These are phyloP conservation scores for Cryptococcus sp. DNA, from an alignment of 1,284 basidiomycete species.

Conservation along the genomic window DNA sequence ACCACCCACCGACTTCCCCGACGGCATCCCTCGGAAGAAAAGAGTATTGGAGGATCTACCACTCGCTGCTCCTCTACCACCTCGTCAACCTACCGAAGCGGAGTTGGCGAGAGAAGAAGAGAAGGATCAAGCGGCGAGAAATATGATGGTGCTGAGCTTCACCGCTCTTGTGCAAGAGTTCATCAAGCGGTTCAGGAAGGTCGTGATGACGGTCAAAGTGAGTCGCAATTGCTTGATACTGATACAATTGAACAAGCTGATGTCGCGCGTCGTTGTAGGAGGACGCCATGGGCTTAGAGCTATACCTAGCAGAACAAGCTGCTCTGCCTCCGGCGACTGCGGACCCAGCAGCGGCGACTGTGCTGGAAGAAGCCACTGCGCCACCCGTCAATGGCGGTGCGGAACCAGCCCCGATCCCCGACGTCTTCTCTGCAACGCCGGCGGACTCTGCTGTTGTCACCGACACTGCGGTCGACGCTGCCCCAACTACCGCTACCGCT, in stretches of 20 bases:
- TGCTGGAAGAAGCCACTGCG: too few species aligned
- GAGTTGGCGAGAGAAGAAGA: constrained; percentile 84
- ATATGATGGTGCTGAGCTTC: constrained; percentile 82
- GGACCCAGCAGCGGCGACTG: constrained; percentile 1
- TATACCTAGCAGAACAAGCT: constrained; percentile 25
- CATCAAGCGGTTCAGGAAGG: constrained; percentile 90
- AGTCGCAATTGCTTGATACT: constrained; percentile 38
- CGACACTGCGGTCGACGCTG: not conserved
- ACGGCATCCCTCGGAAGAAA: constrained; percentile 80
- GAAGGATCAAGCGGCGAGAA: constrained; percentile 74
- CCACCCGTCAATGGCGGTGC: too few species aligned
- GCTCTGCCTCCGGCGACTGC: constrained; percentile 1
- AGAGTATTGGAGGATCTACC: constrained; percentile 84
- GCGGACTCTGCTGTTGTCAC: not conserved
- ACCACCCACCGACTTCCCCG: constrained; percentile 87
- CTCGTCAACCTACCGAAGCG: constrained; percentile 75
- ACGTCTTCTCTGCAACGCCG: too few species aligned
- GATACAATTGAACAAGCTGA: not conserved
- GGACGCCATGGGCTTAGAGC: constrained; percentile 24
- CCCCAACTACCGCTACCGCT: not conserved
- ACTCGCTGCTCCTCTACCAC: constrained; percentile 85
- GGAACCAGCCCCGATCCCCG: too few species aligned
- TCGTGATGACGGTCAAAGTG: constrained; percentile 79
- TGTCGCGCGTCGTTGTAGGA: constrained; percentile 17
- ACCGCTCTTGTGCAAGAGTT: constrained; percentile 85